Conservation (phyloP, 306 rosid genomes). For the Arachis hypogaea region DNA sequence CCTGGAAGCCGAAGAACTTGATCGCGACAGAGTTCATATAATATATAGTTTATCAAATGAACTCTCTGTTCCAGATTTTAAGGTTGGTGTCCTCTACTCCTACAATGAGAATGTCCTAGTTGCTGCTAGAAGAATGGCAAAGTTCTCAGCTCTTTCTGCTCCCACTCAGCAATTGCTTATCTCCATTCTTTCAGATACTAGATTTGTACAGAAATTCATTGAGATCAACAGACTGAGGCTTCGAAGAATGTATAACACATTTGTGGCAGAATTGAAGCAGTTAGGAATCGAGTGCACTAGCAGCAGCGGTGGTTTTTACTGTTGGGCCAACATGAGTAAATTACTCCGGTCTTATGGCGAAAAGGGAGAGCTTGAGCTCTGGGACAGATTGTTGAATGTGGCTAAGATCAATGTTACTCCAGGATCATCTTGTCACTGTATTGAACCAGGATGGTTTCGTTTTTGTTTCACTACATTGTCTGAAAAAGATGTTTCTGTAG, state of each 20-base stretch:
- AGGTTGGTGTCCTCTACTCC: constrained; percentile 79
- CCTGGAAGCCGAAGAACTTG: constrained; percentile 63
- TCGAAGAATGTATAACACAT: constrained; percentile 48
- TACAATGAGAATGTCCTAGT: constrained; percentile 74
- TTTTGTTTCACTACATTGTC: constrained; percentile 71
- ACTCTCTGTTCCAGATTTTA: constrained; percentile 76
- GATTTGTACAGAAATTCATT: constrained; percentile 58
- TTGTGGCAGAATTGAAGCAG: constrained; percentile 76
- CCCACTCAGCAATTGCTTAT: constrained; percentile 74
- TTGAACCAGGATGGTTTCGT: constrained; percentile 92
- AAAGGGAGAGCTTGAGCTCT: constrained; percentile 92
- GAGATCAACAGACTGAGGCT: constrained; percentile 56
- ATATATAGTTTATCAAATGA: constrained; percentile 78
- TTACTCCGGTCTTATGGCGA: constrained; percentile 71
- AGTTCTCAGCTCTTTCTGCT: constrained; percentile 72
- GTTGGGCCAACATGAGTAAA: constrained; percentile 91
- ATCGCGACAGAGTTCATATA: constrained; percentile 79
- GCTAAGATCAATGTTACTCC: constrained; percentile 82
- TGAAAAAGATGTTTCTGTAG: constrained; percentile 71
- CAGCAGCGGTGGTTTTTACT: constrained; percentile 82
- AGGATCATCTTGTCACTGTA: constrained; percentile 84
- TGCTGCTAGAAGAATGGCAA: constrained; percentile 68
- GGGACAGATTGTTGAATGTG: constrained; percentile 82
- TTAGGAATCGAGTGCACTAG: constrained; percentile 66
- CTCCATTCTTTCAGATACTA: constrained; percentile 79